phyloP scores from a whole-genome alignment of 352 stramenopile species.

The Nannochloropsis limnetica region DNA sequence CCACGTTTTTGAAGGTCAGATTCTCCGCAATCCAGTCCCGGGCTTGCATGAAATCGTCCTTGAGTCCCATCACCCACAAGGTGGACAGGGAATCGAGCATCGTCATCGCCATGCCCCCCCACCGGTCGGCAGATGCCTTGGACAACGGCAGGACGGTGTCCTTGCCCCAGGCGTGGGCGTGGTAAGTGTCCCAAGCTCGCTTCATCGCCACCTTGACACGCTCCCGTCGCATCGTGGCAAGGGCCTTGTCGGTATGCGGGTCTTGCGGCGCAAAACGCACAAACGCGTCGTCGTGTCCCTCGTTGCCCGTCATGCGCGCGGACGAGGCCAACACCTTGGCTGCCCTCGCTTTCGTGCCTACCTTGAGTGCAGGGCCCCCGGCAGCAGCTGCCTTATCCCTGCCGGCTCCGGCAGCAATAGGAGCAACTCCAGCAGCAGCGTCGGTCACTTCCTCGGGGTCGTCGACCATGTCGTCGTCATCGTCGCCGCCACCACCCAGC shows the following conservation, averaged over 20 bases:
- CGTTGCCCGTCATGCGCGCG: neutral
- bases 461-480: neutral
- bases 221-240: slow-evolving; percentile 17
- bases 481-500: neutral
- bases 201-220: slow-evolving; percentile 63
- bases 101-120: slow-evolving; percentile 68
- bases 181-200: slow-evolving; percentile 75
- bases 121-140: slow-evolving; percentile 63
- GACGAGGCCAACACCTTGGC: neutral
- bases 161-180: slow-evolving; percentile 79
- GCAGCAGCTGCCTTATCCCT: neutral
- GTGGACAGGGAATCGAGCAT: slow-evolving; percentile 90
- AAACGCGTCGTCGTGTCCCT: neutral
- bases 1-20: slow-evolving; percentile 54
- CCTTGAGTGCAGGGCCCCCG: too few relatives aligned
- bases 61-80: slow-evolving; percentile 87
- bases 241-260: neutral
- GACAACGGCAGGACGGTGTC: slow-evolving; percentile 82
- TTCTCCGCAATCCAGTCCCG: slow-evolving; percentile 70
- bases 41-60: slow-evolving; percentile 78
- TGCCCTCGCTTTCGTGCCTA: neutral
- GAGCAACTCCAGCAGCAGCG: neutral
- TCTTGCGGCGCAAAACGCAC: slow-evolving; percentile 21
- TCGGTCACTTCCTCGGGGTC: neutral
- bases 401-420: neutral